Evolutionary conservation across 768 basidiomycete genomes (phyloP).

Genomic region (Mycena sanguinolenta): DNA sequence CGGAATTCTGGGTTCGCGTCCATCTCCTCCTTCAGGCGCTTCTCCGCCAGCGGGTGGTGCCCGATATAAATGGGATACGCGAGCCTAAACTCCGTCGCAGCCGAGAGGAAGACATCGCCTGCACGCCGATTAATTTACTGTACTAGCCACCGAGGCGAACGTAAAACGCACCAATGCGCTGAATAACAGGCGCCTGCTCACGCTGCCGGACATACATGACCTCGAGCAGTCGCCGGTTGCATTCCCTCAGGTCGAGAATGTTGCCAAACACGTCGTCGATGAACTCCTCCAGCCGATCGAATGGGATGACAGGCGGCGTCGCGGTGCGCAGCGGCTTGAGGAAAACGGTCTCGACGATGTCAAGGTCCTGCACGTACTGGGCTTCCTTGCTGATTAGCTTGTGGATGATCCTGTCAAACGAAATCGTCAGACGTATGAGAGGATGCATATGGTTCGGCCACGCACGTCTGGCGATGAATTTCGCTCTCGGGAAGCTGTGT

Average conservation of each 20-base stretch:
- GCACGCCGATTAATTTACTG: constrained; percentile 51
- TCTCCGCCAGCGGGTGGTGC: constrained; percentile 87
- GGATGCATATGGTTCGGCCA: not conserved
- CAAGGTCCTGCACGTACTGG: constrained; percentile 90
- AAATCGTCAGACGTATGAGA: not conserved
- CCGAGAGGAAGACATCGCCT: constrained; percentile 90
- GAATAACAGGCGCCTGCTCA: constrained; percentile 87
- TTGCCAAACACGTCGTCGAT: constrained; percentile 93
- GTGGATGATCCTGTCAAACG: constrained; percentile 73
- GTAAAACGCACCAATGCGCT: constrained; percentile 47
- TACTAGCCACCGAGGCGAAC: not conserved
- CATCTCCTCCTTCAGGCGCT: constrained; percentile 87
- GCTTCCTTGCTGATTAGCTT: constrained; percentile 91
- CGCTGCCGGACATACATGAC: constrained; percentile 88
- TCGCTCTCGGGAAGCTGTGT: constrained; percentile 77
- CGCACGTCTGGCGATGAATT: constrained; percentile 82
- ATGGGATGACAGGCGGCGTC: constrained; percentile 59
- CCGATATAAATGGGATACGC: constrained; percentile 91
- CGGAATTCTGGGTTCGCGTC: constrained; percentile 86
- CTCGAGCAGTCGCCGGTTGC: constrained; percentile 84
- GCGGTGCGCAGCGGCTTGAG: constrained; percentile 63
- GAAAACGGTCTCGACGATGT: constrained; percentile 80
- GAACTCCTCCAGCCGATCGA: constrained; percentile 81
- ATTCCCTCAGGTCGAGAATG: constrained; percentile 85
- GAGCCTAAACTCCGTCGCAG: constrained; percentile 88